A percentile compares a stretch with the other conserved stretches of the same genome.
phyloP scores from a whole-genome alignment of 768 basidiomycete species.

The Agaricus blazei region DNA sequence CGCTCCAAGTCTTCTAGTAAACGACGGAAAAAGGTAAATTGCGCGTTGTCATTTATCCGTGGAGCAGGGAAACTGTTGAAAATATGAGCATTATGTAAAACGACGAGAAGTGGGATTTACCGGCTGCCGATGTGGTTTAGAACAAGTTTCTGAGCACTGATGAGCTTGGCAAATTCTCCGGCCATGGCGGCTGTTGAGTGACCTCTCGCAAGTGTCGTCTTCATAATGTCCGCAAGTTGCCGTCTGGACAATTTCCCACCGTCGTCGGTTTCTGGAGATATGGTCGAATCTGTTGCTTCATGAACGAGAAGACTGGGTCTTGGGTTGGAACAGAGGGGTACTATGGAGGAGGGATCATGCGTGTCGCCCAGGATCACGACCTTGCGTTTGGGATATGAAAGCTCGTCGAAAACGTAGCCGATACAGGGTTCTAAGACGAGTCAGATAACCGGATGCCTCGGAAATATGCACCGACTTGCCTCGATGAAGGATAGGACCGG shows the following conservation, averaged over 20 bases:
- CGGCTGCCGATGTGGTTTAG: constrained; percentile 76
- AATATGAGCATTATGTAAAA: neutral
- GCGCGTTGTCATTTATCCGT: constrained; percentile 19
- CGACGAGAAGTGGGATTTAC: constrained; percentile 27
- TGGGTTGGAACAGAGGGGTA: constrained; percentile 48
- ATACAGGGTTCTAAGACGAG: constrained; percentile 60
- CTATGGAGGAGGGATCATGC: constrained; percentile 52
- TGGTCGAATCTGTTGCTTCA: constrained; percentile 75
- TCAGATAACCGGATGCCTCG: constrained; percentile 2
- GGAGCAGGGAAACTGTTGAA: constrained; percentile 50
- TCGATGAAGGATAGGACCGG: constrained; percentile 73
- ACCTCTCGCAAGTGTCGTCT: constrained; percentile 57
- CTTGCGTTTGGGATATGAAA: constrained; percentile 45
- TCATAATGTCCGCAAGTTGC: constrained; percentile 33
- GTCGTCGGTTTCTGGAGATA: constrained; percentile 52
- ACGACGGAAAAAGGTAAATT: constrained; percentile 29
- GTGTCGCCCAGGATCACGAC: constrained; percentile 80
- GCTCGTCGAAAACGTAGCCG: constrained; percentile 71
- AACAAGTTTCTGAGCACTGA: constrained; percentile 57
- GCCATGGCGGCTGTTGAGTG: constrained; percentile 81
- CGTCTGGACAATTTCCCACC: constrained; percentile 33
- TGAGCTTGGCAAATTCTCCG: constrained; percentile 61
- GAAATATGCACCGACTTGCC: constrained; percentile 34
- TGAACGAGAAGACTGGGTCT: constrained; percentile 72
- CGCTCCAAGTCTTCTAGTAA: constrained; percentile 56